Percentiles rank a stretch among this genome's conserved stretches.
phyloP scores from a whole-genome alignment of 225 moss, liverwort and hornwort species.

The Rhytidiadelphus loreus region DNA sequence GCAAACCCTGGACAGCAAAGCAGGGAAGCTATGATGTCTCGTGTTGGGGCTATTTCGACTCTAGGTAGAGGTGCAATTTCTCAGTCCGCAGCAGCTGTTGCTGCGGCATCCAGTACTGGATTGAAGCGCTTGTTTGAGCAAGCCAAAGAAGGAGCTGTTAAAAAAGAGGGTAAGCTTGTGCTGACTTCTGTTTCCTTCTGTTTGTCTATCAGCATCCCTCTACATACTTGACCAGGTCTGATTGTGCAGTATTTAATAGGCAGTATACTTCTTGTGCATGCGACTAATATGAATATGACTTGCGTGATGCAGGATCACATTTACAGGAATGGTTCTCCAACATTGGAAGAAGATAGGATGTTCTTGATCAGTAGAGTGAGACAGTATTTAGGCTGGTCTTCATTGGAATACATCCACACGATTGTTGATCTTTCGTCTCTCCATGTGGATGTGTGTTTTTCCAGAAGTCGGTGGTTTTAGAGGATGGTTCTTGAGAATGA shows the following conservation, averaged over 20 bases:
- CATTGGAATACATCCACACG: neutral
- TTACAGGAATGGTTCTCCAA: conserved; percentile 56
- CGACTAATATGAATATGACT: neutral
- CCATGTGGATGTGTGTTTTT: neutral
- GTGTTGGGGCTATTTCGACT: conserved; percentile 55
- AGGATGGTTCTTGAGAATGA: neutral
- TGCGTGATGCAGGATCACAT: conserved; percentile 36
- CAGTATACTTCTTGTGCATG: neutral
- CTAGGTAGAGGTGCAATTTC: conserved; percentile 94
- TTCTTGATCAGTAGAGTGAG: neutral
- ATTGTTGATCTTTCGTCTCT: neutral
- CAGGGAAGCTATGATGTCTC: conserved; percentile 91
- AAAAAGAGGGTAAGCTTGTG: conserved; percentile 66
- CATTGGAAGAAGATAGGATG: conserved; percentile 31
- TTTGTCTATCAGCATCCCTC: neutral
- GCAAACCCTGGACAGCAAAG: conserved; percentile 52
- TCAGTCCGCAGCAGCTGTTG: conserved; percentile 92
- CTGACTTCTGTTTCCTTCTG: neutral
- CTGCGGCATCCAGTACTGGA: conserved; percentile 86
- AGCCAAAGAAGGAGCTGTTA: conserved; percentile 96
- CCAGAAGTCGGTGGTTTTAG: neutral
- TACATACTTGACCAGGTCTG: neutral
- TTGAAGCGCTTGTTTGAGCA: conserved; percentile 98
- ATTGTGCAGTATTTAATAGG: neutral
- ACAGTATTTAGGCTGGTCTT: neutral